A percentile compares a stretch with the other conserved stretches of the same genome.
These are phyloP conservation scores for Bonnemaisonia californica DNA, from an alignment of 31 red algal genomes.

Conservation along the genomic window DNA sequence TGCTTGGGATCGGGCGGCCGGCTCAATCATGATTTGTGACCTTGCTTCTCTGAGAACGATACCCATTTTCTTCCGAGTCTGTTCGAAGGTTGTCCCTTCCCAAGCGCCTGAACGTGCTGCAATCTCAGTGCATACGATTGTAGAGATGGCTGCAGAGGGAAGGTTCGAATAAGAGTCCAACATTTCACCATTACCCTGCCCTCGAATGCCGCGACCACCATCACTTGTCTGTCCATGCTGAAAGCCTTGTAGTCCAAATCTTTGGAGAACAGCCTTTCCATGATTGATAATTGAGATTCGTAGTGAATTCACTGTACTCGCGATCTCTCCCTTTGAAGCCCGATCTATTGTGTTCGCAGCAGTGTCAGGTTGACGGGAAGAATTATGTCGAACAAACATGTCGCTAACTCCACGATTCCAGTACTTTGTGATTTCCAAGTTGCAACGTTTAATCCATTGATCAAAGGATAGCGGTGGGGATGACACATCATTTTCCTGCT, in stretches of 20 bases:
- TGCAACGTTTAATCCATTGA: neutral
- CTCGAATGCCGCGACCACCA: neutral
- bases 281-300: constrained; percentile 7
- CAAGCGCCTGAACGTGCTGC: constrained; percentile 22
- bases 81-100: constrained; percentile 9
- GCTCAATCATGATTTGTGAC: constrained; percentile 21
- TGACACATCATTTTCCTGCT: neutral
- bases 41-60: constrained; percentile 27
- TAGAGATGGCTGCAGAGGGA: constrained; percentile 32
- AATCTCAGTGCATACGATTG: constrained; percentile 61
- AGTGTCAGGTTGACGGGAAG: neutral
- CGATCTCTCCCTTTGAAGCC: constrained; percentile 6
- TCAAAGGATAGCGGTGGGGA: neutral
- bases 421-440: neutral
- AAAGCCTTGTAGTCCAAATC: constrained; percentile 24
- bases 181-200: neutral
- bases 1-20: constrained; percentile 12
- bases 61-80: constrained; percentile 21
- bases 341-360: neutral
- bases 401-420: neutral
- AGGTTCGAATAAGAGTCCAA: constrained; percentile 19
- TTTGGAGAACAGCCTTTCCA: constrained; percentile 4
- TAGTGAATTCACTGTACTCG: neutral
- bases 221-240: neutral
- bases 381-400: neutral